Conservation (phyloP, 164 flowering plant species). For the Euptelea pleiosperma region DNA sequence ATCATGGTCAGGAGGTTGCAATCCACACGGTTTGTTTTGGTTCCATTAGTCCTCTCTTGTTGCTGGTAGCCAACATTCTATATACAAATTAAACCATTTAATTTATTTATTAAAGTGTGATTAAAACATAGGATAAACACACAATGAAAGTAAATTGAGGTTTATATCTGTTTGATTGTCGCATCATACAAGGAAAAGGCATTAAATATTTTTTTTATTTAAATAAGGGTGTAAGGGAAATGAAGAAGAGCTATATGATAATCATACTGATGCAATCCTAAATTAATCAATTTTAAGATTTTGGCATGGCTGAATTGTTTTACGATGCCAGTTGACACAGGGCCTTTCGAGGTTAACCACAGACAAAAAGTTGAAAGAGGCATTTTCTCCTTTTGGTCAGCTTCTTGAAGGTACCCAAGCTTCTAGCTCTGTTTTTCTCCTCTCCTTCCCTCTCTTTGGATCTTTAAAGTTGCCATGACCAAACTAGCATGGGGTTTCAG, state of each 20-base stretch:
- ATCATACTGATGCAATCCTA: background rate
- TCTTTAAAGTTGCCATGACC: no score
- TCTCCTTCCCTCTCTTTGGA: background rate
- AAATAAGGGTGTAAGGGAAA: background rate
- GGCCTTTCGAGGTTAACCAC: constrained; percentile 73
- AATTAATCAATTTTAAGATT: background rate
- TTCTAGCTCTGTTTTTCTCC: background rate
- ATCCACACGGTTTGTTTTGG: no score
- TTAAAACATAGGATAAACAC: no score
- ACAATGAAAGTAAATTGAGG: background rate
- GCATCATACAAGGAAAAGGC: no score
- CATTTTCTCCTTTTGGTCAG: constrained; percentile 66
- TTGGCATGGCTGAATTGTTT: background rate
- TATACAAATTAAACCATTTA: no score
- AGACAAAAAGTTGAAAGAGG: constrained; percentile 57
- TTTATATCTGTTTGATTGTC: background rate
- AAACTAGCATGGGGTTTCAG: no score
- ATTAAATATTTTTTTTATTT: no score
- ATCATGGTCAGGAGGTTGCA: no score
- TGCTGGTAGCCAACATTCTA: no score
- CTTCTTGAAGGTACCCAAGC: constrained; percentile 50
- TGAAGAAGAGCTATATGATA: background rate
- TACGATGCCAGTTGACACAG: constrained; percentile 19
- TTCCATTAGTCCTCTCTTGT: no score
- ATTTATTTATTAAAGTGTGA: no score